Conservation (phyloP, 2,329 filamentous ascomycete species). For the Claviceps sp. region DNA sequence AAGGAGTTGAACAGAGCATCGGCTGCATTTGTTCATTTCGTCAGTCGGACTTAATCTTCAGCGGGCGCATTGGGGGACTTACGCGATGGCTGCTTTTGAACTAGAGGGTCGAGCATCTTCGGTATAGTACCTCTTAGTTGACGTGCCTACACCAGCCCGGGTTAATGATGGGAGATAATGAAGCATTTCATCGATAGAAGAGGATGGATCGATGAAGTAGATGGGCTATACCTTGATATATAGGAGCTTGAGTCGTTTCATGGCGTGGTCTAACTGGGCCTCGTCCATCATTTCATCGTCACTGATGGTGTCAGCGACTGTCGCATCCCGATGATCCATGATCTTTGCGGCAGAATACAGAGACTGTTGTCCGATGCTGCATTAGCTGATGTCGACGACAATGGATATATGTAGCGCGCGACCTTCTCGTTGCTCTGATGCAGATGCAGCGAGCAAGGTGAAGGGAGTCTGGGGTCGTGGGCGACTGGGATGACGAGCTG, state of each 20-base stretch:
- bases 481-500: neutral
- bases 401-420: neutral
- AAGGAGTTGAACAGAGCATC: conserved; percentile 35
- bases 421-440: neutral
- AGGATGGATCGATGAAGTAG: neutral
- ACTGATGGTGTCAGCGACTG: neutral
- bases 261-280: conserved; percentile 32
- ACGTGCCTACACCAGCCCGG: conserved; percentile 16
- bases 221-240: conserved; percentile 34
- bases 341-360: neutral
- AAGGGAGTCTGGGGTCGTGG: neutral
- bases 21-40: conserved; percentile 23
- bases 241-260: conserved; percentile 39
- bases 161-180: conserved; percentile 7
- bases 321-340: conserved; percentile 5
- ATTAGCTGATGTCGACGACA: neutral
- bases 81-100: conserved; percentile 37
- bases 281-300: conserved; percentile 26
- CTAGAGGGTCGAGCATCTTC: conserved; percentile 32
- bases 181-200: neutral
- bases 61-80: conserved; percentile 14
- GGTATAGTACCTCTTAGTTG: conserved; percentile 24
- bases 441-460: neutral
- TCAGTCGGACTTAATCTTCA: conserved; percentile 1
- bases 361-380: neutral